Evolutionary conservation across 495 filamentous ascomycete genomes (phyloP).

Genomic region (Xylaria acuta): DNA sequence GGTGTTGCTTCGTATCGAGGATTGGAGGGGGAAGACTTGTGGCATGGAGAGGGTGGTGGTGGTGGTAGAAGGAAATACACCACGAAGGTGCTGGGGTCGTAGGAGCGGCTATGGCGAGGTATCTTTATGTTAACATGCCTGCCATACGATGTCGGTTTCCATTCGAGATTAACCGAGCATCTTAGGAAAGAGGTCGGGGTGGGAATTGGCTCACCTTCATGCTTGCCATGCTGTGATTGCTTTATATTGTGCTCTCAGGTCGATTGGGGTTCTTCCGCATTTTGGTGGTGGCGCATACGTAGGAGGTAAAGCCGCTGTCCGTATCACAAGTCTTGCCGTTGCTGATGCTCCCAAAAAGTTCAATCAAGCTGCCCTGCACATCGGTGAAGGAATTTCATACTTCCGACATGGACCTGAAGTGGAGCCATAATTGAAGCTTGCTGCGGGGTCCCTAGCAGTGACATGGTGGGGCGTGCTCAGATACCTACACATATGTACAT

Average conservation of each 20-base stretch:
- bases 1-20: constrained; percentile 34
- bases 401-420: constrained; percentile 28
- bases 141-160: background rate
- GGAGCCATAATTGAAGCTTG: background rate
- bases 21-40: constrained; percentile 19
- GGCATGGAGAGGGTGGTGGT: background rate
- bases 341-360: constrained; percentile 31
- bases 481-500: too few species aligned
- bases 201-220: constrained; percentile 33
- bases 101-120: constrained; percentile 28
- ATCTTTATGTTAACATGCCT: constrained; percentile 8
- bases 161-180: background rate
- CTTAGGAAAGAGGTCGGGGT: background rate
- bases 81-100: constrained; percentile 34
- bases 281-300: background rate
- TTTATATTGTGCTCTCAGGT: constrained; percentile 6
- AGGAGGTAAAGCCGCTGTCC: background rate
- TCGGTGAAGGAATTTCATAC: constrained; percentile 40
- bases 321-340: constrained; percentile 16
- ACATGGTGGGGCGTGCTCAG: too few species aligned
- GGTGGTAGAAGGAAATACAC: constrained; percentile 20
- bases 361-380: constrained; percentile 24
- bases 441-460: background rate
- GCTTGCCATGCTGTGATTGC: constrained; percentile 34
- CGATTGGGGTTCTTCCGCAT: background rate